Evolutionary conservation across 1,284 basidiomycete species (phyloP).

Genomic region (Tremellales sp.): DNA sequence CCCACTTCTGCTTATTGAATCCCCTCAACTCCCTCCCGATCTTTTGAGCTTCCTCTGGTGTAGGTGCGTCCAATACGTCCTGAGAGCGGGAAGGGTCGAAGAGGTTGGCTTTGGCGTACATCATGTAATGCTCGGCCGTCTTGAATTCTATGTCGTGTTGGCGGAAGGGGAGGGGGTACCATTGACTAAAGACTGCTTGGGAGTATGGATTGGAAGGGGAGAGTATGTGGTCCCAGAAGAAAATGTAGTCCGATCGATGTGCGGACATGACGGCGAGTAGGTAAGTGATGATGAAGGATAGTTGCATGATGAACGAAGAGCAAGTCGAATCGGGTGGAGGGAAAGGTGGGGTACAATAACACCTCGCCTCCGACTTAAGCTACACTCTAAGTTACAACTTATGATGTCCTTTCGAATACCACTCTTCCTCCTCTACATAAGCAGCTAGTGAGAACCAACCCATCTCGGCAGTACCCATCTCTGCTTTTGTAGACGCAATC

Average conservation of each 20-base stretch:
- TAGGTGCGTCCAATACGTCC: conserved; percentile 44
- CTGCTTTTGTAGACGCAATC: conserved; percentile 30
- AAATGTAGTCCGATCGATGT: conserved; percentile 5
- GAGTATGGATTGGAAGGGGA: conserved; percentile 6
- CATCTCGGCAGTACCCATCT: conserved; percentile 41
- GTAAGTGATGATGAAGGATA: too few species aligned
- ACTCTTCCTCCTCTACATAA: conserved; percentile 40
- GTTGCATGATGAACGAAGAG: too few species aligned
- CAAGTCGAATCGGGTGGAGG: too few species aligned
- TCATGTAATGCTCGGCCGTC: conserved; percentile 63
- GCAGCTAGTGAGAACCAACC: conserved; percentile 40
- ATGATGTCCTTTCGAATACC: conserved; percentile 31
- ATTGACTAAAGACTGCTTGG: conserved; percentile 56
- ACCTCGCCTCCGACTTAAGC: too few species aligned
- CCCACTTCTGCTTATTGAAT: conserved; percentile 55
- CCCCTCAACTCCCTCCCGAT: conserved; percentile 54
- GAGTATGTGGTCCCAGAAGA: conserved; percentile 21
- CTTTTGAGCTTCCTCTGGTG: conserved; percentile 52
- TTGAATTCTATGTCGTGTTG: conserved; percentile 42
- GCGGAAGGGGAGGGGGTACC: conserved; percentile 54
- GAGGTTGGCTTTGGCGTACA: conserved; percentile 59
- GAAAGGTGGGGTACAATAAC: too few species aligned
- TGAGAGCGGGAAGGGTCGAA: conserved; percentile 48
- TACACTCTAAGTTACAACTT: too few species aligned
- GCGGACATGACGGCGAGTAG: too few species aligned